Evolutionary conservation across 1,139 yeast species (phyloP).

Genomic region (Kazachstania sp.): DNA sequence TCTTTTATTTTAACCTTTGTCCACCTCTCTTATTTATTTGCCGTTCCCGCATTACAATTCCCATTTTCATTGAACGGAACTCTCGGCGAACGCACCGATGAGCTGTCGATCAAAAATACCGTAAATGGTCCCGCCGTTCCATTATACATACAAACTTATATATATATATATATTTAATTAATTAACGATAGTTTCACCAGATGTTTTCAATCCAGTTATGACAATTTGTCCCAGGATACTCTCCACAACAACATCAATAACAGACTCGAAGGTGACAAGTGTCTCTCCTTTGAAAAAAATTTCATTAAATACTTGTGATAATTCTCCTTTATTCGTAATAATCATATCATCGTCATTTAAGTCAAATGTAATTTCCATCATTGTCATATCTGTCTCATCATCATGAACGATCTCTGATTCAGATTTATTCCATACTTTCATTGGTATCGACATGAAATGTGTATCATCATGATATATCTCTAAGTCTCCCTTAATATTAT

Average conservation of each 20-base stretch:
- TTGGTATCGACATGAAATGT: conserved; percentile 32
- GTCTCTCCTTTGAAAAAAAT: conserved; percentile 32
- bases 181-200: conserved; percentile 21
- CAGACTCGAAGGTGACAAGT: conserved; percentile 27
- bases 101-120: too few relatives aligned
- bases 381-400: conserved; percentile 12
- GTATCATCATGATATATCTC: conserved; percentile 28
- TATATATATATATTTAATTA: background rate
- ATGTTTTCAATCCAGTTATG: conserved; percentile 20
- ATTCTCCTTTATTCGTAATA: conserved; percentile 28
- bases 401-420: conserved; percentile 25
- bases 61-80: too few relatives aligned
- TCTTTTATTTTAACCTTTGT: too few relatives aligned
- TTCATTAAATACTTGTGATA: conserved; percentile 32
- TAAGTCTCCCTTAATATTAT: conserved; percentile 31
- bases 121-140: too few relatives aligned
- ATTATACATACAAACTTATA: background rate
- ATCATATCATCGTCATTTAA: conserved; percentile 30
- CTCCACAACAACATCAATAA: conserved; percentile 29
- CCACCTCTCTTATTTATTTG: too few relatives aligned
- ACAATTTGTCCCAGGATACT: conserved; percentile 33
- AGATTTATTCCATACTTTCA: conserved; percentile 34
- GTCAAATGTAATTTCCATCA: conserved; percentile 21
- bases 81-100: too few relatives aligned
- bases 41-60: too few relatives aligned